Base-by-base conservation (phyloP, 2,329 filamentous ascomycete genomes). In the Diaporthe vexans region DNA sequence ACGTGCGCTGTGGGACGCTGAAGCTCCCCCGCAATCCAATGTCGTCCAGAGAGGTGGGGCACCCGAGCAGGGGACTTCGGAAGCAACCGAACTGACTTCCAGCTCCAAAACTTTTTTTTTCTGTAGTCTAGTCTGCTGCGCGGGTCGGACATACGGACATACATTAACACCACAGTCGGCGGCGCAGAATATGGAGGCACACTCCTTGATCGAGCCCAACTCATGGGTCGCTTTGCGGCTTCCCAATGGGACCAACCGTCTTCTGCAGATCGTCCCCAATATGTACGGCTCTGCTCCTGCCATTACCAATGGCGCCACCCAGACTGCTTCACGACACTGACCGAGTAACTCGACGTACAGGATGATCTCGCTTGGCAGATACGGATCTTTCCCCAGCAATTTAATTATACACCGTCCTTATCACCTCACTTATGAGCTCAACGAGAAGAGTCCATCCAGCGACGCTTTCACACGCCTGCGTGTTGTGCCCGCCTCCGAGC, bases 401-500 rank as follows among this genome's bases (percentile, higher is more conserved):
- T 90, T 97, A 43, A 91, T 99, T 59, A 90, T 99, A 76, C 93
- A 95, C n/a, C 92, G 97, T 10, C 97, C 97, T 0, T 98, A 94
- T 81, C 91, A 98, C 85, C 87, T 97, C 75, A 98, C 95, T 0
- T 99, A 95, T 84, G 96, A 98, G 82, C 88, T 98, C 2, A 89
- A 93, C 76, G 95, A 98, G 79, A 91, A 90, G 79, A 84, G 87
- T 35, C 88, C 92, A 6, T 56, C 48, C 5, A 89, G 89, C 75
- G 91, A 93, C 77, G 86, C 86, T 76, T 93, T 92, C 77, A 90
- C 91, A 61, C 88, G 91, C 19, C 85, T 98, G 72, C 94, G 95
- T 46, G 88, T 98, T 4, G 94, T 98, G 0, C 90, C 94, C 0
- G 90, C 94, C 1, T 88, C 91, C 48, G 96, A 98, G 83, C 88